Percentiles rank a stretch among this genome's conserved stretches.
Evolutionary conservation across 495 filamentous ascomycete genomes (phyloP).

Genomic region (Cetradonia linearis): DNA sequence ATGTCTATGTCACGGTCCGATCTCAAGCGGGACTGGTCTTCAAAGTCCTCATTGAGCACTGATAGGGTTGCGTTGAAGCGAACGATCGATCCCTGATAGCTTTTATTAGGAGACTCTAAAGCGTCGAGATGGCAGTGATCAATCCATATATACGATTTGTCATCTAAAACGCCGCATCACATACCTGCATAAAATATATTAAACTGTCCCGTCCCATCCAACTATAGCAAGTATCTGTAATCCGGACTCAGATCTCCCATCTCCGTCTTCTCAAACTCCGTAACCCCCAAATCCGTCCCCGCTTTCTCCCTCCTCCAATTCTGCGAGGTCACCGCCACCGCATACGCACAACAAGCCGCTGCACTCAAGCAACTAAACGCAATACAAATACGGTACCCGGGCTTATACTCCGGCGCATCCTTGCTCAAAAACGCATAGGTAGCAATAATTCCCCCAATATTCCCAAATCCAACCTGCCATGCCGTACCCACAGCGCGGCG

Average conservation of each 20-base stretch:
- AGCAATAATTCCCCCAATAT: constrained; percentile 85
- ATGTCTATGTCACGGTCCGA: neutral
- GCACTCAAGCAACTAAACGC: constrained; percentile 61
- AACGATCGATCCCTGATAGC: neutral
- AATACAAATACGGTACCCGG: constrained; percentile 71
- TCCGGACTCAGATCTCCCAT: constrained; percentile 59
- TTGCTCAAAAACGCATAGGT: constrained; percentile 68
- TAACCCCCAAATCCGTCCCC: constrained; percentile 44
- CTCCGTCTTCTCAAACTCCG: constrained; percentile 63
- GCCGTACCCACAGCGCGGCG: constrained; percentile 72
- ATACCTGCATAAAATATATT: no score
- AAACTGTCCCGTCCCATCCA: neutral
- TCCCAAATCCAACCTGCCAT: constrained; percentile 90
- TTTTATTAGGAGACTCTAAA: neutral
- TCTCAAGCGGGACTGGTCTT: neutral
- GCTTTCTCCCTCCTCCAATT: constrained; percentile 55
- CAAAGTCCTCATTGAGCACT: neutral
- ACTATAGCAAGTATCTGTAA: constrained; percentile 47
- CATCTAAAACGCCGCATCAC: neutral
- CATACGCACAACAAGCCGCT: constrained; percentile 50
- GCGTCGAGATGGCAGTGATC: neutral
- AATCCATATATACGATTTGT: neutral
- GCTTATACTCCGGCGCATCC: constrained; percentile 60
- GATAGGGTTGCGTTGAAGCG: neutral
- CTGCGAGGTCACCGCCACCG: constrained; percentile 46